These are phyloP conservation scores for Picea sitchensis DNA, from an alignment of 75 land plant species.

Conservation along the genomic window DNA sequence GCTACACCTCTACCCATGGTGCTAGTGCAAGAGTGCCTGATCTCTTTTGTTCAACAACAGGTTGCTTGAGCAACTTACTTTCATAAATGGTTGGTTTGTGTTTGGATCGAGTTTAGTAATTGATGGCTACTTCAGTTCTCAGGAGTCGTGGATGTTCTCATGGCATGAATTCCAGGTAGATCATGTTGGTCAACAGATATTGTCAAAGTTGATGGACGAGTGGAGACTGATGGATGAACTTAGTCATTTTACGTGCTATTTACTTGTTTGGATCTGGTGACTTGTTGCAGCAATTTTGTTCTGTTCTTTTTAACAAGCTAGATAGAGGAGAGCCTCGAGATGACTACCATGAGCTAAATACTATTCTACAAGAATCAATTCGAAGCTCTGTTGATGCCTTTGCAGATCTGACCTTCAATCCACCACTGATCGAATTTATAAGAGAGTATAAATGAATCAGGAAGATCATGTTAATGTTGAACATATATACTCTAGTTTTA, in stretches of 20 bases:
- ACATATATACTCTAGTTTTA: too few species aligned
- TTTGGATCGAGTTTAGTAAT: slow-evolving; percentile 8
- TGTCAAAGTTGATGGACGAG: slow-evolving; percentile 73
- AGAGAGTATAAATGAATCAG: too few species aligned
- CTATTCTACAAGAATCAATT: slow-evolving; percentile 88
- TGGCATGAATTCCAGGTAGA: slow-evolving; percentile 56
- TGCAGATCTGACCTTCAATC: too few species aligned
- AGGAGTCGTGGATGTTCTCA: background rate
- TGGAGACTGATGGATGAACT: slow-evolving; percentile 98
- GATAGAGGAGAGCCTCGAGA: slow-evolving; percentile 91
- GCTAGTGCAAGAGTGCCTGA: slow-evolving; percentile 83
- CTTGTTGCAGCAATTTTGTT: slow-evolving; percentile 85
- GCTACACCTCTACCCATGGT: slow-evolving; percentile 62
- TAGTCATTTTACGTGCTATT: slow-evolving; percentile 75
- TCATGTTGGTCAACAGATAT: slow-evolving; percentile 61
- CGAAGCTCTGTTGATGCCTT: slow-evolving; percentile 83
- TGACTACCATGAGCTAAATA: slow-evolving; percentile 93
- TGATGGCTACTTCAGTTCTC: background rate
- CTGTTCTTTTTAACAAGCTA: slow-evolving; percentile 75
- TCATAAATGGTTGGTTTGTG: background rate
- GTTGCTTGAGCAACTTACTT: slow-evolving; percentile 22
- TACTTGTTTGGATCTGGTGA: slow-evolving; percentile 96
- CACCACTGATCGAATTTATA: too few species aligned
- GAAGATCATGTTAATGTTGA: too few species aligned
- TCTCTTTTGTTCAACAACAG: slow-evolving; percentile 66